These are phyloP conservation scores for Vicia faba DNA, from an alignment of 306 rosid species.

Conservation along the genomic window DNA sequence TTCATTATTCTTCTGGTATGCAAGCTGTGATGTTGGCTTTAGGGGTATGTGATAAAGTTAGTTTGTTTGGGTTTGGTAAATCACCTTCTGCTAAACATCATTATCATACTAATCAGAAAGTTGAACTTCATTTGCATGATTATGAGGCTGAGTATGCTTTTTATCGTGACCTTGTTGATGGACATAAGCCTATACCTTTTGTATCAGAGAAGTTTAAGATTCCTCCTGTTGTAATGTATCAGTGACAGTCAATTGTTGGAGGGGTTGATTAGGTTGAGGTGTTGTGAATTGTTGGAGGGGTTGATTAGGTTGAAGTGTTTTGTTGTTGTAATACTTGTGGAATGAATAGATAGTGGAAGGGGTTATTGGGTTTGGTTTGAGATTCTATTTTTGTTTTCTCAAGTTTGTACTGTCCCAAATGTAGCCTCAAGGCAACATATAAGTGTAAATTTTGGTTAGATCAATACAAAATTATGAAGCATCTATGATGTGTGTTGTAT, in stretches of 20 bases:
- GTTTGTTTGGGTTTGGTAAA: constrained; percentile 90
- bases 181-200: constrained; percentile 67
- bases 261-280: constrained; percentile 8
- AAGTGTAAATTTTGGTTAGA: constrained; percentile 55
- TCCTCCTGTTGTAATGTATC: constrained; percentile 82
- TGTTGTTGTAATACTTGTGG: constrained; percentile 33
- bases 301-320: constrained; percentile 11
- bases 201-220: constrained; percentile 62
- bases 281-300: constrained; percentile 26
- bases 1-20: constrained; percentile 97
- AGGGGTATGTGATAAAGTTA: constrained; percentile 85
- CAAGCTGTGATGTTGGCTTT: constrained; percentile 92
- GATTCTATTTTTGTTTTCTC: constrained; percentile 38
- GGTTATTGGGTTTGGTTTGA: constrained; percentile 35
- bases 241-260: constrained; percentile 44
- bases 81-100: constrained; percentile 78
- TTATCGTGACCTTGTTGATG: constrained; percentile 68
- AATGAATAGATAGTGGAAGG: constrained; percentile 42
- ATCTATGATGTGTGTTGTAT: constrained; percentile 14
- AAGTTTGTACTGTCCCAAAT: constrained; percentile 46
- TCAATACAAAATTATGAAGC: constrained; percentile 40
- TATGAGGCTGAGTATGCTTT: constrained; percentile 91
- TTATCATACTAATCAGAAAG: constrained; percentile 90
- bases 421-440: constrained; percentile 48
- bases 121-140: constrained; percentile 86